Conservation (phyloP, 495 filamentous ascomycete genomes). For the Penicillium subrubescens region DNA sequence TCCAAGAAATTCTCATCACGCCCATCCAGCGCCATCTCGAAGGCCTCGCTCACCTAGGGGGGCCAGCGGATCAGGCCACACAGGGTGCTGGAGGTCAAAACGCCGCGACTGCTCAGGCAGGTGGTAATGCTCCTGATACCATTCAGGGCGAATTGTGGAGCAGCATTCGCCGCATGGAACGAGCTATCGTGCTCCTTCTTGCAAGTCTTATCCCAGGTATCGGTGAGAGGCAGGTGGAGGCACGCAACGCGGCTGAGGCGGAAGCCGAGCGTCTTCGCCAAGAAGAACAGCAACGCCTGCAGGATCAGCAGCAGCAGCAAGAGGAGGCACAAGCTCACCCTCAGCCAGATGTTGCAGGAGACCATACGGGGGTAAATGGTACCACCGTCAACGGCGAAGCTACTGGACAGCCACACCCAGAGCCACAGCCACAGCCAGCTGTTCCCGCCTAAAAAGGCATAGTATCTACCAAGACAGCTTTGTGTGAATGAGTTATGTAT, state of each 20-base stretch:
- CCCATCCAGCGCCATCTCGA: slow-evolving; percentile 74
- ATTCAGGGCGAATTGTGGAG: slow-evolving; percentile 32
- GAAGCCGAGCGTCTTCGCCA: slow-evolving; percentile 51
- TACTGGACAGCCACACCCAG: background rate
- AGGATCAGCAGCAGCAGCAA: slow-evolving; percentile 6
- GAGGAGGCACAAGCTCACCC: background rate
- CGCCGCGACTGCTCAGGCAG: background rate
- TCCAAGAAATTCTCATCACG: slow-evolving; percentile 58
- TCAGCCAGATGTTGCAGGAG: background rate
- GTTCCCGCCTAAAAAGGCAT: background rate
- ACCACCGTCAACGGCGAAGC: background rate
- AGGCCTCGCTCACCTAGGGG: slow-evolving; percentile 61
- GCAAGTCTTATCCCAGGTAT: slow-evolving; percentile 84
- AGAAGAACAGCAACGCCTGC: slow-evolving; percentile 31
- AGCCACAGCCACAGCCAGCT: background rate
- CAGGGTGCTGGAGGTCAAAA: slow-evolving; percentile 15
- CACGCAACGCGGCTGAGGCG: slow-evolving; percentile 63
- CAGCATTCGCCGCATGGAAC: slow-evolving; percentile 64
- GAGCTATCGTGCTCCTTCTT: slow-evolving; percentile 78
- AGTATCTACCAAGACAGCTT: background rate
- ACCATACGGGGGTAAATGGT: background rate
- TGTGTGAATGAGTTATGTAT: background rate
- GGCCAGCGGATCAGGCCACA: slow-evolving; percentile 30
- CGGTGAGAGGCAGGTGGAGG: slow-evolving; percentile 78
- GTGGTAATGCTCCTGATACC: background rate